Evolutionary conservation across 352 stramenopile genomes (phyloP).

Genomic region (Phytopythium helicoides): DNA sequence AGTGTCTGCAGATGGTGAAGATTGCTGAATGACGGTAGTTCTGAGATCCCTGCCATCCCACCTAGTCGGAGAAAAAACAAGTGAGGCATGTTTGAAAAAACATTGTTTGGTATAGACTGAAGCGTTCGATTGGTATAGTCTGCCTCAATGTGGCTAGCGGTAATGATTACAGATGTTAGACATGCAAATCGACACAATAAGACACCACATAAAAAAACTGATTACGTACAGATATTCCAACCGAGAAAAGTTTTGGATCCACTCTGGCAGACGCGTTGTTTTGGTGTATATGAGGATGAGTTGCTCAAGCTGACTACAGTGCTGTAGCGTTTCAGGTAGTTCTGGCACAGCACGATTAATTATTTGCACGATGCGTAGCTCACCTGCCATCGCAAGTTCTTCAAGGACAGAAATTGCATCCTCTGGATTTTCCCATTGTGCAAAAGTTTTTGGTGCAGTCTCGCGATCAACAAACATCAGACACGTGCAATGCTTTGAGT

Average conservation of each 20-base stretch:
- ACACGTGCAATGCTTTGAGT: slow-evolving; percentile 28
- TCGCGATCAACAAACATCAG: slow-evolving; percentile 37
- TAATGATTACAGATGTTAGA: neutral
- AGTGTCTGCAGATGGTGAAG: slow-evolving; percentile 32
- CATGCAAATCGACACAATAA: too few relatives aligned
- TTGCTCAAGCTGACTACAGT: slow-evolving; percentile 29
- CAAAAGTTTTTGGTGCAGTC: slow-evolving; percentile 20
- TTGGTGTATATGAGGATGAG: slow-evolving; percentile 37
- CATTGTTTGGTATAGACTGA: slow-evolving; percentile 8
- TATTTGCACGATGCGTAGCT: slow-evolving; percentile 43
- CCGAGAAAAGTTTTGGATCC: slow-evolving; percentile 20
- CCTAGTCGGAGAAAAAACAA: slow-evolving; percentile 36
- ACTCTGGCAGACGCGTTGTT: slow-evolving; percentile 17
- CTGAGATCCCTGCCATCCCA: slow-evolving; percentile 16
- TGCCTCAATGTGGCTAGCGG: slow-evolving; percentile 32
- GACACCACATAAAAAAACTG: too few relatives aligned
- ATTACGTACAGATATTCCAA: slow-evolving; percentile 34
- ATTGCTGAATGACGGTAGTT: slow-evolving; percentile 25
- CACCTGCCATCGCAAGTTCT: slow-evolving; percentile 21
- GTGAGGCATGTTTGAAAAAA: slow-evolving; percentile 32
- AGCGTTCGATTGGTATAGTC: slow-evolving; percentile 26
- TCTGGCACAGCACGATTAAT: slow-evolving; percentile 34
- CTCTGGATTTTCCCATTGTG: slow-evolving; percentile 32
- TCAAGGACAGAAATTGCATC: slow-evolving; percentile 24
- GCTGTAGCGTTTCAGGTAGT: slow-evolving; percentile 27